Evolutionary conservation across 345 rosid genomes (phyloP).

Genomic region (Anastatica hierochuntica): DNA sequence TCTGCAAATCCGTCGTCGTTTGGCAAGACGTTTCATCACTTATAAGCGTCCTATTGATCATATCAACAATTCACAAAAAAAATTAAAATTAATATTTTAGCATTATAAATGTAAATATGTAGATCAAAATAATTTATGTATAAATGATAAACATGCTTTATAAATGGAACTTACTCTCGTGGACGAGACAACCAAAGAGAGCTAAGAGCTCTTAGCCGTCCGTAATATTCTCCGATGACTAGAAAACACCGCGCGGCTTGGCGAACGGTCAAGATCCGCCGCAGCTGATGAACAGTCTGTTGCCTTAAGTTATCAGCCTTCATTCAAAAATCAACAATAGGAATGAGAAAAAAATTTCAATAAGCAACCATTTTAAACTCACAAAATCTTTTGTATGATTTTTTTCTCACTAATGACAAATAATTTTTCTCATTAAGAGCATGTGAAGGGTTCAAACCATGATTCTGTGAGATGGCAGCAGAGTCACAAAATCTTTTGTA

Average conservation of each 20-base stretch:
- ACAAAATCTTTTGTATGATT: neutral
- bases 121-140: neutral
- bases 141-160: too few species aligned
- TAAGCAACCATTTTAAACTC: too few species aligned
- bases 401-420: too few species aligned
- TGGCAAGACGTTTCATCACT: slow-evolving; percentile 79
- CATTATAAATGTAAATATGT: neutral
- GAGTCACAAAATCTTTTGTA: too few species aligned
- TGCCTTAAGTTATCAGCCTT: slow-evolving; percentile 97
- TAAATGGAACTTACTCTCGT: slow-evolving; percentile 50
- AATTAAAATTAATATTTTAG: neutral
- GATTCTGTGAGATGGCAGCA: too few species aligned
- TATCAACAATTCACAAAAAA: neutral
- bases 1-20: slow-evolving; percentile 64
- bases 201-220: slow-evolving; percentile 77
- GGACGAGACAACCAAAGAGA: slow-evolving; percentile 91
- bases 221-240: slow-evolving; percentile 82
- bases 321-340: neutral
- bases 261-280: slow-evolving; percentile 63
- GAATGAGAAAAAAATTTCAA: too few species aligned
- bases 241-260: slow-evolving; percentile 86
- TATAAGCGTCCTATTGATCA: slow-evolving; percentile 37
- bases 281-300: slow-evolving; percentile 80
- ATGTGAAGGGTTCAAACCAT: too few species aligned
- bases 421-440: too few species aligned